Evolutionary conservation across 2,329 filamentous ascomycete species (phyloP).

Genomic region (Sordariomycetes sp.): DNA sequence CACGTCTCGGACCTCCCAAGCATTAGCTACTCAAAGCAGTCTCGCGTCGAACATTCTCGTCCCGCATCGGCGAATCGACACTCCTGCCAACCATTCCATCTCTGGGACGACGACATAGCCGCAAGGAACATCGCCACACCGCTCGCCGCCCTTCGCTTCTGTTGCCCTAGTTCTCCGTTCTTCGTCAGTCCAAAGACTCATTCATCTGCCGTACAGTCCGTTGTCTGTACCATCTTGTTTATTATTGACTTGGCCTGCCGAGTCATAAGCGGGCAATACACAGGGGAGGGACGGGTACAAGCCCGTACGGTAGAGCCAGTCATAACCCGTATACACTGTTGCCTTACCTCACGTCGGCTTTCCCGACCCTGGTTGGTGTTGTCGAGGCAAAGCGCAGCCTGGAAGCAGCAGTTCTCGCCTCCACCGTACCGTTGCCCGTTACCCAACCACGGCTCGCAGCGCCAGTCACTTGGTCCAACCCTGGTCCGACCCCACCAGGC

Average conservation of each 20-base stretch:
- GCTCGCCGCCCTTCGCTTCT: neutral
- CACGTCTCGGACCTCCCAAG: neutral
- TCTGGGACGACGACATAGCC: neutral
- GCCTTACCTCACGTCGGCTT: neutral
- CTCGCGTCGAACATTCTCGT: neutral
- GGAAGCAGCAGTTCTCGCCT: neutral
- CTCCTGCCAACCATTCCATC: neutral
- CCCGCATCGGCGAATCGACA: neutral
- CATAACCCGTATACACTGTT: neutral
- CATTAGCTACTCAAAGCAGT: neutral
- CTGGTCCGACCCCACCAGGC: conserved; percentile 5
- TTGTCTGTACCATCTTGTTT: neutral
- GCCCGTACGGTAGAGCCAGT: neutral
- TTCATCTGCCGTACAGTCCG: neutral
- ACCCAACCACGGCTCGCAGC: neutral
- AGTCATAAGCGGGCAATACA: neutral
- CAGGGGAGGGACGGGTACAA: neutral
- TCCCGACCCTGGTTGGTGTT: neutral
- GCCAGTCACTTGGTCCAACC: conserved; percentile 1
- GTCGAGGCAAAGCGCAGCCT: neutral
- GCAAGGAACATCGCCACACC: neutral
- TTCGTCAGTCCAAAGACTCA: neutral
- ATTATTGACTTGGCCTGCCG: neutral
- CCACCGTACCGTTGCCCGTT: neutral
- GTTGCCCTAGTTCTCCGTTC: neutral